Percentiles rank a stretch among this genome's conserved stretches.
These are phyloP conservation scores for Umbilicaria muhlenbergii DNA, from an alignment of 495 filamentous ascomycete genomes.

Conservation along the genomic window DNA sequence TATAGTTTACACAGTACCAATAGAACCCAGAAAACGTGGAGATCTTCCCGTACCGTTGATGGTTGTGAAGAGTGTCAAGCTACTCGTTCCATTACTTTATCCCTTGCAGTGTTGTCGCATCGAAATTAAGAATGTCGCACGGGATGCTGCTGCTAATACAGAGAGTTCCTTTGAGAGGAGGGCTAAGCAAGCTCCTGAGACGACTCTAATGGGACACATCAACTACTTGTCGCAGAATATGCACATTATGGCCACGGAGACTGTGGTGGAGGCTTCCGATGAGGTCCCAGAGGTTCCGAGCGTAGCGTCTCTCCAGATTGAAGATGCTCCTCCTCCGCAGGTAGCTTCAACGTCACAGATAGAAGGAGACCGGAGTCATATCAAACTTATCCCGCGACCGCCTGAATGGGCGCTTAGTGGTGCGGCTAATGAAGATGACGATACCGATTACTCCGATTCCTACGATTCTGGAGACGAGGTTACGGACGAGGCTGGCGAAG, in stretches of 20 bases:
- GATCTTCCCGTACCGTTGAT: conserved; percentile 49
- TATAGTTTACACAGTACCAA: conserved; percentile 51
- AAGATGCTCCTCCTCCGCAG: conserved; percentile 5
- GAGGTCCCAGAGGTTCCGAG: conserved; percentile 11
- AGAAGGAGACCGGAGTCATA: conserved; percentile 40
- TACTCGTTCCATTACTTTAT: conserved; percentile 60
- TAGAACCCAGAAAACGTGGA: conserved; percentile 47
- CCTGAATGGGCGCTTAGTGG: conserved; percentile 55
- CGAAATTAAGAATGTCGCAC: conserved; percentile 45
- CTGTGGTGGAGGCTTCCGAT: conserved; percentile 16
- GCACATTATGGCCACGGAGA: conserved; percentile 45
- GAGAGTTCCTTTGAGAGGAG: conserved; percentile 50
- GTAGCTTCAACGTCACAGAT: neutral
- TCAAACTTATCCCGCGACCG: conserved; percentile 65
- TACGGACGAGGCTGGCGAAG: conserved; percentile 31
- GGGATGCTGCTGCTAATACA: conserved; percentile 41
- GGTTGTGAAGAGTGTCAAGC: conserved; percentile 43
- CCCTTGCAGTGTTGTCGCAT: conserved; percentile 54
- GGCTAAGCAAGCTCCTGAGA: conserved; percentile 36
- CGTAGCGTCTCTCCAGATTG: conserved; percentile 1
- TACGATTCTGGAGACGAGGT: conserved; percentile 21
- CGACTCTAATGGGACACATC: conserved; percentile 55
- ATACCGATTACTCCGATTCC: conserved; percentile 29
- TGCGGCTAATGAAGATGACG: conserved; percentile 18
- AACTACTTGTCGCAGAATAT: conserved; percentile 69